phyloP scores from a whole-genome alignment of 768 basidiomycete genomes.

The Baorangia bicolor region DNA sequence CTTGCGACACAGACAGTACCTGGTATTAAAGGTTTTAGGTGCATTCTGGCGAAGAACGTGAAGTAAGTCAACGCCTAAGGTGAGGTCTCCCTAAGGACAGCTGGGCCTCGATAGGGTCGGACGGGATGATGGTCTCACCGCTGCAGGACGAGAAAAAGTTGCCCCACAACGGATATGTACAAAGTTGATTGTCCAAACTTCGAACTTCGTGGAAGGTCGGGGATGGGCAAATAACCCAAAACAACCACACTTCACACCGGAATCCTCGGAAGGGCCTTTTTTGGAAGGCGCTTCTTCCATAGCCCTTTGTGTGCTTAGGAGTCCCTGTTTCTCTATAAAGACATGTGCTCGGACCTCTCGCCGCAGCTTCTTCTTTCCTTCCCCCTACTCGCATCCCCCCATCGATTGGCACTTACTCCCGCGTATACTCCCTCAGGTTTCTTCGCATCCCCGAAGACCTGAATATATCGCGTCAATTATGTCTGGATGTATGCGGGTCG shows the following conservation, averaged over 20 bases:
- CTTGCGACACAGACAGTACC: not conserved
- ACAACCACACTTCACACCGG: not conserved
- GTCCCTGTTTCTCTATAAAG: not conserved
- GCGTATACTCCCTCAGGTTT: not conserved
- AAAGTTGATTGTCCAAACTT: too few relatives aligned
- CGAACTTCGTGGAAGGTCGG: too few relatives aligned
- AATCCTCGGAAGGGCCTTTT: not conserved
- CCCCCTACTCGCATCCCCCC: not conserved
- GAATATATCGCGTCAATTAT: not conserved
- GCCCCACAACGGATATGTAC: too few relatives aligned
- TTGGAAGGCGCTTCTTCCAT: not conserved
- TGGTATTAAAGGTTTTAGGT: not conserved
- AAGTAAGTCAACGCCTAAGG: not conserved
- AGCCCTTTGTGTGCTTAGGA: not conserved
- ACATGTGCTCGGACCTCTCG: not conserved
- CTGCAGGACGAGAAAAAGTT: not conserved
- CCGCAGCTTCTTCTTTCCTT: not conserved
- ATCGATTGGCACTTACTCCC: not conserved
- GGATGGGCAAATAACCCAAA: not conserved
- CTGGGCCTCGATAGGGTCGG: too few relatives aligned
- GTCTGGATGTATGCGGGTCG: not conserved
- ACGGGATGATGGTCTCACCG: too few relatives aligned
- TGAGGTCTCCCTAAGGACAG: too few relatives aligned
- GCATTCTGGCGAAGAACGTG: not conserved
- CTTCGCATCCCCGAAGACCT: not conserved